Conservation (phyloP, 352 stramenopile genomes). For the Phytophthora capsici region DNA sequence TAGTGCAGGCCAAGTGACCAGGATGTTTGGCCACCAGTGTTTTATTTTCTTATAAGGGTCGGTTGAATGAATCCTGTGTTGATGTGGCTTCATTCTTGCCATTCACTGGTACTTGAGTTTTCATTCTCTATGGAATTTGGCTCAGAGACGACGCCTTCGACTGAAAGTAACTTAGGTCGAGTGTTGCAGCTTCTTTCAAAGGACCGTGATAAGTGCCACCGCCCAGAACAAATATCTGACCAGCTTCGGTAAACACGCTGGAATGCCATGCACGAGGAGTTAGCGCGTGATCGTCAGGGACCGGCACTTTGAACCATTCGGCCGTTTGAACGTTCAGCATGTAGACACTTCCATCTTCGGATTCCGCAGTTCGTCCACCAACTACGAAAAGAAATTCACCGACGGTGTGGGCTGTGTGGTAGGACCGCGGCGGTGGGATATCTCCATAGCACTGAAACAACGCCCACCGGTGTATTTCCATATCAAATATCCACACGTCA, state of each 20-base stretch:
- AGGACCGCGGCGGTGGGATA: conserved; percentile 59
- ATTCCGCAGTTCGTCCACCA: conserved; percentile 56
- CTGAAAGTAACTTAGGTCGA: conserved; percentile 53
- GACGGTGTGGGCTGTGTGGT: conserved; percentile 67
- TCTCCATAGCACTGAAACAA: conserved; percentile 47
- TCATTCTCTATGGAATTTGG: background rate
- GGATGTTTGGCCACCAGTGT: background rate
- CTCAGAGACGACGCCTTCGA: conserved; percentile 12
- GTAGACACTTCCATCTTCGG: conserved; percentile 56
- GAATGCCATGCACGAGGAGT: conserved; percentile 71
- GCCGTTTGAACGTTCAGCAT: conserved; percentile 56
- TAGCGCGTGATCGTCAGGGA: conserved; percentile 38
- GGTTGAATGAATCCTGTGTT: conserved; percentile 24
- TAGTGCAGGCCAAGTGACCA: conserved; percentile 28
- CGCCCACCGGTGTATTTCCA: conserved; percentile 42
- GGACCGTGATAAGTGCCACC: conserved; percentile 69
- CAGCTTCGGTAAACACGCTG: conserved; percentile 47
- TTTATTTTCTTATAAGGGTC: conserved; percentile 34
- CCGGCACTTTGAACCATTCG: conserved; percentile 55
- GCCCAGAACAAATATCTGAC: conserved; percentile 59
- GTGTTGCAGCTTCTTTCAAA: conserved; percentile 54
- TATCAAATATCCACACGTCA: conserved; percentile 74
- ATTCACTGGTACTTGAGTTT: background rate
- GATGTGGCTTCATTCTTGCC: background rate
- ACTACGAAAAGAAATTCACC: conserved; percentile 64